A percentile compares a stretch with the other conserved stretches of the same genome.
Evolutionary conservation across 768 basidiomycete species (phyloP).

Genomic region (Pisolithus tinctorius): DNA sequence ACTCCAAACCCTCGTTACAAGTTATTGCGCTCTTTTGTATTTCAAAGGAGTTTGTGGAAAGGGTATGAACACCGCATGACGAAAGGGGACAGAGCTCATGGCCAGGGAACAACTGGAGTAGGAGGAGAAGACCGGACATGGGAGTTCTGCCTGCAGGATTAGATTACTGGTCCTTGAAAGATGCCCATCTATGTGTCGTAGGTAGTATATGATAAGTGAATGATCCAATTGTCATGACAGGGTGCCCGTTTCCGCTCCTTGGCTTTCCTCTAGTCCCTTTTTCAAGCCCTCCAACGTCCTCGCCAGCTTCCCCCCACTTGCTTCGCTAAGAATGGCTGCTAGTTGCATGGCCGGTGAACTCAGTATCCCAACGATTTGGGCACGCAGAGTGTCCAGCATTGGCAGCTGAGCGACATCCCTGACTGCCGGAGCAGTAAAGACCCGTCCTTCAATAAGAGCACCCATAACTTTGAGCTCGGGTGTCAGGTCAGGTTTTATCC

Average conservation of each 20-base stretch:
- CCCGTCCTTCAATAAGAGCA: constrained; percentile 69
- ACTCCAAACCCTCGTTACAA: constrained; percentile 61
- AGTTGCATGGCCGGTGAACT: constrained; percentile 70
- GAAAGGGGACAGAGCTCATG: constrained; percentile 71
- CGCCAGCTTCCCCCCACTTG: constrained; percentile 60
- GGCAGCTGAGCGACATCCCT: constrained; percentile 68
- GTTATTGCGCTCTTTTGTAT: constrained; percentile 73
- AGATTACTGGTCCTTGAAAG: constrained; percentile 1
- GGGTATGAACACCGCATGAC: constrained; percentile 96
- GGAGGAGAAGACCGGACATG: constrained; percentile 81
- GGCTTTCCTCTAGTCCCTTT: constrained; percentile 52
- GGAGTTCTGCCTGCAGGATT: constrained; percentile 63
- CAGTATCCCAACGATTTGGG: constrained; percentile 81
- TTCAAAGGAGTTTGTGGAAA: constrained; percentile 62
- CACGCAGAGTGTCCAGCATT: constrained; percentile 66
- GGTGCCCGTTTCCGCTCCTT: constrained; percentile 14
- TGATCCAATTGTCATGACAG: constrained; percentile 14
- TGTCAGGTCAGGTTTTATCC: constrained; percentile 42
- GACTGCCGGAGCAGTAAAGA: constrained; percentile 56
- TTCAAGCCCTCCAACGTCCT: constrained; percentile 72
- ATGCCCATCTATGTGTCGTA: background rate
- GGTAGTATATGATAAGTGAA: constrained; percentile 1
- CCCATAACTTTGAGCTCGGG: constrained; percentile 73
- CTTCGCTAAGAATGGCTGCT: constrained; percentile 61
- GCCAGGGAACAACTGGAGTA: constrained; percentile 58